A percentile compares a stretch with the other conserved stretches of the same genome.
These are phyloP conservation scores for Pichia scutulata DNA, from an alignment of 805 yeast genomes.

Conservation along the genomic window DNA sequence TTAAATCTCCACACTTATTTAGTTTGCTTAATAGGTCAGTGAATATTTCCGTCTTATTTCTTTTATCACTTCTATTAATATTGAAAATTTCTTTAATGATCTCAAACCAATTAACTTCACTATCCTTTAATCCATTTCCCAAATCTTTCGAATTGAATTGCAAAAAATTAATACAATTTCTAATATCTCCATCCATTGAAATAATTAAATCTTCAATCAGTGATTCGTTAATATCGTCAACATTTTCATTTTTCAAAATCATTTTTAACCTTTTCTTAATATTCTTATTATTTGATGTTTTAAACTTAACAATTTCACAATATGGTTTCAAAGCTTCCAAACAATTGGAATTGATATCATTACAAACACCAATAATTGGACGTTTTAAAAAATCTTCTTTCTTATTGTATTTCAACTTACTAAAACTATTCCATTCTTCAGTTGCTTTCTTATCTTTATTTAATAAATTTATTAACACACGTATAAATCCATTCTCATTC, in stretches of 20 bases:
- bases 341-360: slow-evolving; percentile 70
- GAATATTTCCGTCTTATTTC: slow-evolving; percentile 40
- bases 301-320: slow-evolving; percentile 65
- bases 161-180: slow-evolving; percentile 76
- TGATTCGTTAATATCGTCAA: slow-evolving; percentile 38
- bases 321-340: slow-evolving; percentile 66
- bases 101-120: slow-evolving; percentile 57
- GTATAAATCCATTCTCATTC: slow-evolving; percentile 56
- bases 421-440: slow-evolving; percentile 21
- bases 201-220: slow-evolving; percentile 59
- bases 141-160: slow-evolving; percentile 45
- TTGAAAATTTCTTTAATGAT: slow-evolving; percentile 56
- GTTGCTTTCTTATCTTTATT: slow-evolving; percentile 50
- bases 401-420: slow-evolving; percentile 17
- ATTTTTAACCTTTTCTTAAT: slow-evolving; percentile 40
- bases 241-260: slow-evolving; percentile 48
- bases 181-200: slow-evolving; percentile 69
- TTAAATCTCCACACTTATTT: slow-evolving; percentile 40
- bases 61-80: slow-evolving; percentile 31
- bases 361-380: slow-evolving; percentile 90
- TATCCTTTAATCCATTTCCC: slow-evolving; percentile 40
- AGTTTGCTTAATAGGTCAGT: slow-evolving; percentile 23
- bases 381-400: slow-evolving; percentile 42
- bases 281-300: slow-evolving; percentile 44
- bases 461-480: slow-evolving; percentile 48